Conservation (phyloP, 768 basidiomycete genomes). For the Daedalea quercina region DNA sequence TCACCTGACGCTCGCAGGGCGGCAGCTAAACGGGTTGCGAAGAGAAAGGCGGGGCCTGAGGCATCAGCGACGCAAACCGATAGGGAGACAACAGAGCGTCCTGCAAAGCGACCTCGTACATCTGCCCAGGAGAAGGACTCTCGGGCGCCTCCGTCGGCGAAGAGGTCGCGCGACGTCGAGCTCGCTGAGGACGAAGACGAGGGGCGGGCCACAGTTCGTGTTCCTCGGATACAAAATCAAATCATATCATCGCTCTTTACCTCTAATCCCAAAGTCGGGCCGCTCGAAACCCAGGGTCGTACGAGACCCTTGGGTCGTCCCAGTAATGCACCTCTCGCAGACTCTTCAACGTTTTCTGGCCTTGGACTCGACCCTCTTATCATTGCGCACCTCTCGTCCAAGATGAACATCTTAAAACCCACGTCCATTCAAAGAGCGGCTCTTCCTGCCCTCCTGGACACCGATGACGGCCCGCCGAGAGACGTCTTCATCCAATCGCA, state of each 20-base stretch:
- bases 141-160: neutral
- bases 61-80: slow-evolving; percentile 16
- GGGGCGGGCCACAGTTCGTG: neutral
- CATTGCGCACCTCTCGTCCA: slow-evolving; percentile 65
- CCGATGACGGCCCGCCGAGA: slow-evolving; percentile 34
- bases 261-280: slow-evolving; percentile 22
- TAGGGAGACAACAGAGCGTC: slow-evolving; percentile 25
- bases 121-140: slow-evolving; percentile 4
- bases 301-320: slow-evolving; percentile 27
- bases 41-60: slow-evolving; percentile 41
- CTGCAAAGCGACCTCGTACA: slow-evolving; percentile 41
- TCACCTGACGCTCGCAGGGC: slow-evolving; percentile 35
- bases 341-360: slow-evolving; percentile 73
- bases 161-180: too few species aligned
- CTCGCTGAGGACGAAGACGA: neutral
- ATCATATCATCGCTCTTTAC: slow-evolving; percentile 56
- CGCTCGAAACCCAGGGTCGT: neutral
- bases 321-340: slow-evolving; percentile 77
- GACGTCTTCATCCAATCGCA: slow-evolving; percentile 95
- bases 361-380: slow-evolving; percentile 82
- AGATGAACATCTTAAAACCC: slow-evolving; percentile 79
- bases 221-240: slow-evolving; percentile 35
- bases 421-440: slow-evolving; percentile 84
- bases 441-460: slow-evolving; percentile 51
- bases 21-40: slow-evolving; percentile 66